Evolutionary conservation across 2,329 filamentous ascomycete genomes (phyloP).

Genomic region (Drechslerella coelobrocha): DNA sequence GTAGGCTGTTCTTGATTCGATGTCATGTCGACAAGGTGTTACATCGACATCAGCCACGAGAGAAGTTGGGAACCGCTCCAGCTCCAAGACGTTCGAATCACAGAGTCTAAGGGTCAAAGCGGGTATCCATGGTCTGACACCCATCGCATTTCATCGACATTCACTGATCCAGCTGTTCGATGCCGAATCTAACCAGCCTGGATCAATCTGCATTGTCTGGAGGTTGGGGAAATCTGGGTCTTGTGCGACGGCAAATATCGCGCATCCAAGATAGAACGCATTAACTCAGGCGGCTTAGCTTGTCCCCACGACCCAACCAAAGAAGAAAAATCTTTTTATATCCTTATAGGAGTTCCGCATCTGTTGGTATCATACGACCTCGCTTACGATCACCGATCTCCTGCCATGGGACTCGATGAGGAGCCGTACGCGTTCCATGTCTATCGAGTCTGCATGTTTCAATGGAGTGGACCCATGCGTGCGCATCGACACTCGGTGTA

Average conservation of each 20-base stretch:
- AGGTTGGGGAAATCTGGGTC: background rate
- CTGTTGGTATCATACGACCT: background rate
- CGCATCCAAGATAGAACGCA: background rate
- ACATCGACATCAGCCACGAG: no score
- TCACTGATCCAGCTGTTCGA: no score
- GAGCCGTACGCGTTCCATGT: background rate
- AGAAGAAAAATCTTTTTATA: background rate
- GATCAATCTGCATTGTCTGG: no score
- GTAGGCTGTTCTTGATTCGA: no score
- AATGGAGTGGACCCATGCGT: background rate
- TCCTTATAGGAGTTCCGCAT: background rate
- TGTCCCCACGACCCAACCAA: background rate
- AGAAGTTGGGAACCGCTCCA: no score
- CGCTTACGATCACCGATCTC: background rate
- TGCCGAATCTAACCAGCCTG: no score
- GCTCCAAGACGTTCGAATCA: no score
- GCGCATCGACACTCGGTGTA: constrained; percentile 1
- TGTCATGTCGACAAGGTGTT: no score
- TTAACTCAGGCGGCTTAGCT: background rate
- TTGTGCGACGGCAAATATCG: background rate
- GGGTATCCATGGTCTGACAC: no score
- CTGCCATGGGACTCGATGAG: background rate
- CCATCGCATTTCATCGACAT: no score
- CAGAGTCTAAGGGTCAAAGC: no score
- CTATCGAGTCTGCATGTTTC: background rate